Base-by-base conservation (phyloP, 495 filamentous ascomycete species). In the Podospora comata region DNA sequence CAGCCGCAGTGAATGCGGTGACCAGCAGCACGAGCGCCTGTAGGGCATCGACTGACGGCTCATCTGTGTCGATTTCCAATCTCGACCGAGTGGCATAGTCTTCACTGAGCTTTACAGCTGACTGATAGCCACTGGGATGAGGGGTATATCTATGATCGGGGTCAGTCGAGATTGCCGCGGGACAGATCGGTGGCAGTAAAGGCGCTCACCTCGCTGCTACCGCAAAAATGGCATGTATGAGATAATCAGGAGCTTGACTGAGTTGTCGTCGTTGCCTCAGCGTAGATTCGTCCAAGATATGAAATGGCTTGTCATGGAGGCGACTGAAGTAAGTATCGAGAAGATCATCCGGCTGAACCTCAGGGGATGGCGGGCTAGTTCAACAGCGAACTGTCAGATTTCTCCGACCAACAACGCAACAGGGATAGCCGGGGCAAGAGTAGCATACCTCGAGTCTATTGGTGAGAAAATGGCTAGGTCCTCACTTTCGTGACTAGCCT, bases 21-120 rank as follows among this genome's bases (percentile, higher is more conserved):
- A 87, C 87, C 1, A 96, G 85, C n/a, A 96, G 82, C 60, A 96
- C 76, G 13, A 93, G 82, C 5, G 91, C 82, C 74, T 96, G 92
- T 6, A 94, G 78, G 32, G 84, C 83, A 74, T 94, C 92, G 57
- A 94, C 85, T 0, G 87, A 89, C 9, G 92, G 92, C 70, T 92
- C 89, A 68, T 94, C 92, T 19, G 86, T 85, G 78, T 94, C 91
- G 16, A 94, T 82, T 73, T 89, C 87, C 13, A 79, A 79, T 54
- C 91, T 85, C 26, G 91, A 85, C 68, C 87, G 87, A 4, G 84
- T 72, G 44, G 90, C 88, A 72, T 90, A 91, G 30, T 92, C 88
- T 56, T 91, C 86, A 66, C 89, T 86, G 32, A 86, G 74, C 53
- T 71, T 82, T n/a, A 87, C 77, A 0, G 88, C 83, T 23, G 85